phyloP scores from a whole-genome alignment of 305 asterid species.

The Plantago coronopus region DNA sequence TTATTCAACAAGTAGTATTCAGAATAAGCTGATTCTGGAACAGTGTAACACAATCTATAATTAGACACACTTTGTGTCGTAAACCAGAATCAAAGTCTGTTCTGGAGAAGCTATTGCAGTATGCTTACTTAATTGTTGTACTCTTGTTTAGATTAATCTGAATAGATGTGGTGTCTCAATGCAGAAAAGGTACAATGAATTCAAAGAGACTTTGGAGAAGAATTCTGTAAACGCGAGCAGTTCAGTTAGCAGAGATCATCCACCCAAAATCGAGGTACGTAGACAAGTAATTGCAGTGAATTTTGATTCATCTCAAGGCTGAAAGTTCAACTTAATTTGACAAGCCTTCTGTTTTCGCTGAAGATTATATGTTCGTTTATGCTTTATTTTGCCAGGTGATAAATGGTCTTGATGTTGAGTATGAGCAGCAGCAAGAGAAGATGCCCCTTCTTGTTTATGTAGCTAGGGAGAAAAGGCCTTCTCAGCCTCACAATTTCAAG shows the following conservation, averaged over 20 bases:
- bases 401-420: slow-evolving; percentile 24
- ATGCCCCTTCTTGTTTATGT: slow-evolving; percentile 65
- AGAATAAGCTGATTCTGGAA: too few species aligned
- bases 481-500: slow-evolving; percentile 58
- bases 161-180: neutral
- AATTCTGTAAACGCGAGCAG: slow-evolving; percentile 30
- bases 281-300: too few species aligned
- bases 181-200: slow-evolving; percentile 37
- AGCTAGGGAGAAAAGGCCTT: slow-evolving; percentile 61
- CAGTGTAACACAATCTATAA: too few species aligned
- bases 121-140: neutral
- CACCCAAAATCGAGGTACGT: slow-evolving; percentile 42
- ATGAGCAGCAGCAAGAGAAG: slow-evolving; percentile 30
- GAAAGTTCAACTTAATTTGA: too few species aligned
- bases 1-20: too few species aligned
- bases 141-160: neutral
- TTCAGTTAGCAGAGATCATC: slow-evolving; percentile 38
- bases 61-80: too few species aligned
- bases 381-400: slow-evolving; percentile 6
- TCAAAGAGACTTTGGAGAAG: slow-evolving; percentile 35
- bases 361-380: neutral
- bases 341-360: neutral
- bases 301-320: too few species aligned
- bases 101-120: too few species aligned
- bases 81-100: too few species aligned